Base-by-base conservation (phyloP, 306 rosid species). In the Sphenostylis stenocarpa region DNA sequence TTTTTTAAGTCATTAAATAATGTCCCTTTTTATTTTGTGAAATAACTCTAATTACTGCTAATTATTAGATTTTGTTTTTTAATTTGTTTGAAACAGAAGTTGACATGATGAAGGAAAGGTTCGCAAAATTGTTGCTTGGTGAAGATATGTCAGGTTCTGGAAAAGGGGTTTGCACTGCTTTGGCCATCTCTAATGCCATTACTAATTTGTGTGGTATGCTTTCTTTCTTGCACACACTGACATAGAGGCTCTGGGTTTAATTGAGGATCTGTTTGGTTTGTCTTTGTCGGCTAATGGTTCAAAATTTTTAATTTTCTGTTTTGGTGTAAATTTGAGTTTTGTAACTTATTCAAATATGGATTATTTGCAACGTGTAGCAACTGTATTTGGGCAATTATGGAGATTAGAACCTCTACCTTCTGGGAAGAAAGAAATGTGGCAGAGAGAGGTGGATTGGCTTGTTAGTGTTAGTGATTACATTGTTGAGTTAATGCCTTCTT, bases 131-230 rank as follows among this genome's bases (percentile, higher is more conserved):
- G 87, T 67, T 95, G 88, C 93, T 95, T 60, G 97, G 98, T 74
- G 98, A 95, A 83, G 97, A 95, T 73, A 92, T 95, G 97, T 95
- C 98, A 51, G 98, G 98, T 60, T 89, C 91, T 80, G 98, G 98
- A 58, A 90, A 95, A 80, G 98, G 98, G 78, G 98, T 90, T 67
- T 89, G 86, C 79, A 88, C 97, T 39, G 97, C 98, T 67, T 77
- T 95, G 88, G 95, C 97, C 52, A 88, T 95, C 36, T 95, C 97
- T 39, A 95, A 95, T 82, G 98, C 98, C 58, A 89, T 92, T 73
- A 92, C 98, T 51, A 92, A 95, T 88, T 95, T 95, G 11, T 95
- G 93, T 55, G 98, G 98, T 95, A 88, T 52, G 85, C 28, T 62
- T 33, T 51, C 52, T 38, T 16, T 36, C 62, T 68, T 70, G 16